Evolutionary conservation across 73 alveolate genomes (phyloP), one percentile per base, ranked within the genome.

Genomic region (Paramecium tetraurelia): DNA sequence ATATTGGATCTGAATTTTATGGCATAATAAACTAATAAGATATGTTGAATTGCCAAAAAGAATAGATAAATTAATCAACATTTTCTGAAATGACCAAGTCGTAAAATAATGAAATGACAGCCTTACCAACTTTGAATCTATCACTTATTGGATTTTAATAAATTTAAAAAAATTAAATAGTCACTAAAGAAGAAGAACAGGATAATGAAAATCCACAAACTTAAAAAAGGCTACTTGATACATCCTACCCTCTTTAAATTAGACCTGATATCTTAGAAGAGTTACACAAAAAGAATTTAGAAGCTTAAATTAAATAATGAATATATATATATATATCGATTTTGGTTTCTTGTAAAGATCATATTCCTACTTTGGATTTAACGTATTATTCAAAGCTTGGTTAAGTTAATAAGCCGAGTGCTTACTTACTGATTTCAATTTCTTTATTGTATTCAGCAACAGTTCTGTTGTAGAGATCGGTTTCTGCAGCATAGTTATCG

Each of bases 401-500:
- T 80, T 40, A 44, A 18, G 90, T 41, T 20, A 80, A 22, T 22
- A 80, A 11, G 33, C 16, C 46, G 0, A 80, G 48, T 5, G 76
- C 90, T 46, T 80, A 43, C 6, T 80, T 41, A 44, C 76, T 44
- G 14, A 80, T 48, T 38, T 27, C 33, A 43, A 80, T 80, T 46
- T 80, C 75, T 40, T 77, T 36, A 33, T 20, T 77, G 20, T 77
- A 77, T 46, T 77, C 76, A 77, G 89, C 44, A 6, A 77, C 89
- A 21, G 53, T 29, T 77, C 44, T 40, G 24, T 77, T 77, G 48
- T 77, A 77, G 18, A 77, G 29, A 77, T 77, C 89, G 1, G 75
- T 77, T 77, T 77, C 89, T 10, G 59, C 53, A 24, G 89, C 89
- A 77, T 43, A 77, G 22, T 77, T 77, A 77, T 77, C 89, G 20